Evolutionary conservation across 2,329 filamentous ascomycete genomes (phyloP).

Genomic region (Knufia petricola): DNA sequence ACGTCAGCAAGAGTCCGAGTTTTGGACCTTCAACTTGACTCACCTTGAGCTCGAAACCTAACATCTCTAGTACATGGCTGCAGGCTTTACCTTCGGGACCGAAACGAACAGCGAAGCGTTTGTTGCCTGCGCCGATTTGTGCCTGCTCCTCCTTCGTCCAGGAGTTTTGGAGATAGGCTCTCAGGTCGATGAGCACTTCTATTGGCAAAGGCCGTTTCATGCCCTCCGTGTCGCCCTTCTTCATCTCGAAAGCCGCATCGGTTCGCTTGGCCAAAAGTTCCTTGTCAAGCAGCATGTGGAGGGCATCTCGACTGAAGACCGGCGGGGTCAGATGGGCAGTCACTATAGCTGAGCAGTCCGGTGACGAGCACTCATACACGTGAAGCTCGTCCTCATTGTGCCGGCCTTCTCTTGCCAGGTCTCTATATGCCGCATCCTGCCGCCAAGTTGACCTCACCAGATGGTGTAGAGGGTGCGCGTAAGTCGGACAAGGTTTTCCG

Average conservation of each 20-base stretch:
- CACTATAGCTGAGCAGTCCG: conserved; percentile 46
- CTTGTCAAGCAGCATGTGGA: conserved; percentile 46
- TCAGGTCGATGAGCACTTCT: conserved; percentile 48
- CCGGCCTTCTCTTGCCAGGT: conserved; percentile 26
- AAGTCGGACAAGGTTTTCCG: conserved; percentile 37
- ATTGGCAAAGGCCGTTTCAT: conserved; percentile 42
- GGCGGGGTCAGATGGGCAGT: conserved; percentile 45
- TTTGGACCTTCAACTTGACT: conserved; percentile 17
- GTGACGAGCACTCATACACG: conserved; percentile 50
- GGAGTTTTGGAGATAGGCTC: conserved; percentile 52
- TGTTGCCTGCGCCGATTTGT: conserved; percentile 50
- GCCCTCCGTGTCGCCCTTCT: conserved; percentile 32
- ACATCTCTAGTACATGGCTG: conserved; percentile 44
- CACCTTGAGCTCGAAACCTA: conserved; percentile 47
- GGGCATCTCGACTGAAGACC: conserved; percentile 39
- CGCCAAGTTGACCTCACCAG: conserved; percentile 35
- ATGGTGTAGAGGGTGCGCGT: conserved; percentile 52
- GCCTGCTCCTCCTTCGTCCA: conserved; percentile 33
- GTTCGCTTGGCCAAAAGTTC: conserved; percentile 44
- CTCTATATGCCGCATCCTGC: conserved; percentile 16
- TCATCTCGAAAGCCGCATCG: conserved; percentile 37
- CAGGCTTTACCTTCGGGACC: conserved; percentile 47
- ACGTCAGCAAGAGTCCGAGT: conserved; percentile 6
- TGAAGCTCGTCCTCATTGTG: conserved; percentile 33
- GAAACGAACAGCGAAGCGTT: conserved; percentile 55